Conservation (phyloP, 495 filamentous ascomycete species). For the Venustampulla echinocandica region DNA sequence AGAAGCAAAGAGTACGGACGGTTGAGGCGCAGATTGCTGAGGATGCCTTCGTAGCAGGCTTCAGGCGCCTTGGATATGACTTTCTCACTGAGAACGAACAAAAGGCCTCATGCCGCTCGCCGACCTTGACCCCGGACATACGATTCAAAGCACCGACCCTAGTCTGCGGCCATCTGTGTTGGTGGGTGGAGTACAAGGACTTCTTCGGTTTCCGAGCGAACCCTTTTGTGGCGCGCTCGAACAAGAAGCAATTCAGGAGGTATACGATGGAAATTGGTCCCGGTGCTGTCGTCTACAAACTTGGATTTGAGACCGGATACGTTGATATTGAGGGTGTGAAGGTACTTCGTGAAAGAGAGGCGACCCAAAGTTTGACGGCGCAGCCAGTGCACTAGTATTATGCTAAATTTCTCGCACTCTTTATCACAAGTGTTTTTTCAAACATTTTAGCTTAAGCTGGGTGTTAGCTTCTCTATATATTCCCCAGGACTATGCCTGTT, state of each 20-base stretch:
- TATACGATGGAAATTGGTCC: conserved; percentile 3
- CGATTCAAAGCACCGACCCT: conserved; percentile 5
- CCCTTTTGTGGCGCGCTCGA: conserved; percentile 1
- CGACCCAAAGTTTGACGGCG: neutral
- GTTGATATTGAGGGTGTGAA: conserved; percentile 6
- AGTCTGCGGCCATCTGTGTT: conserved; percentile 3
- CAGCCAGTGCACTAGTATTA: neutral
- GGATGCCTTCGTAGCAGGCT: neutral
- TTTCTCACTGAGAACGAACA: conserved; percentile 2
- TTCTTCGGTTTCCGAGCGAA: conserved; percentile 7
- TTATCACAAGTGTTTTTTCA: too few species aligned
- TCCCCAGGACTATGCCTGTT: too few species aligned
- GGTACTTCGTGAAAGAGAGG: conserved; percentile 4
- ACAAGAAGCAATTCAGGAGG: conserved; percentile 4
- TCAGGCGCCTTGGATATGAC: neutral
- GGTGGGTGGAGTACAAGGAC: conserved; percentile 6
- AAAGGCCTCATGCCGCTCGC: too few species aligned
- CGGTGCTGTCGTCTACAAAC: conserved; percentile 7
- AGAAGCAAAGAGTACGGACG: neutral
- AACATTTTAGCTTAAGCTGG: too few species aligned
- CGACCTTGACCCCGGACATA: conserved; percentile 1
- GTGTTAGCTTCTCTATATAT: too few species aligned
- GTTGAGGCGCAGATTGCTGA: conserved; percentile 1
- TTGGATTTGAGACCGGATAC: conserved; percentile 4
- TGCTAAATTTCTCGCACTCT: too few species aligned